phyloP scores from a whole-genome alignment of 129 eudicot genomes.

The Pseudognaphalium luteoalbum region DNA sequence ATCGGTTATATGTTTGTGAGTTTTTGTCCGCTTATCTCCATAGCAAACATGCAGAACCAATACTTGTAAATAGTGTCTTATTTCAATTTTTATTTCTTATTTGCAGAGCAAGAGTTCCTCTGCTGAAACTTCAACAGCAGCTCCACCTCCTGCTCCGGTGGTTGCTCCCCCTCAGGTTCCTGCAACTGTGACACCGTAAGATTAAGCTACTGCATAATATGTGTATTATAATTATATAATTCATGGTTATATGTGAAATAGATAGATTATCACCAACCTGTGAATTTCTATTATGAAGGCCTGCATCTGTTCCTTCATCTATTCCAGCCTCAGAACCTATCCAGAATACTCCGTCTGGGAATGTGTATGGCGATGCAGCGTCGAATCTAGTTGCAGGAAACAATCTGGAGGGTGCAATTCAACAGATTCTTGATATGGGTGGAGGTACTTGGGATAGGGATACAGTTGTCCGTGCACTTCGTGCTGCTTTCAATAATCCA shows the following conservation, averaged over 20 bases:
- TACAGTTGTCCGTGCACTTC: slow-evolving; percentile 38
- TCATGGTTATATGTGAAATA: neutral
- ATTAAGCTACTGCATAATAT: slow-evolving; percentile 1
- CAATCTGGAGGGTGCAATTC: slow-evolving; percentile 38
- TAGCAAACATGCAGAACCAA: neutral
- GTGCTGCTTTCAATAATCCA: slow-evolving; percentile 39
- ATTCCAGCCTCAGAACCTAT: slow-evolving; percentile 31
- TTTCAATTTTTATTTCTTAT: neutral
- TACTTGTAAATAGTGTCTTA: neutral
- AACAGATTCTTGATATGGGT: slow-evolving; percentile 46
- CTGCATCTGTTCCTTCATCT: slow-evolving; percentile 42
- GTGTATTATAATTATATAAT: neutral
- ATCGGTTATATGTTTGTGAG: neutral
- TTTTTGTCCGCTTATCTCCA: neutral
- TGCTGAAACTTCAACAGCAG: slow-evolving; percentile 63
- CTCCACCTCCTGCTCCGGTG: slow-evolving; percentile 35
- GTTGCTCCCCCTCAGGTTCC: slow-evolving; percentile 37
- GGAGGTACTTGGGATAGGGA: slow-evolving; percentile 44
- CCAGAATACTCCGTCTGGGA: slow-evolving; percentile 26
- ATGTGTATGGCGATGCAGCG: slow-evolving; percentile 35
- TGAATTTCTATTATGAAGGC: neutral
- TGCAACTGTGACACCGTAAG: slow-evolving; percentile 46
- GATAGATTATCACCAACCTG: neutral
- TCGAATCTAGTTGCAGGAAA: slow-evolving; percentile 36
- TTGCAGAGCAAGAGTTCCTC: slow-evolving; percentile 59